phyloP scores from a whole-genome alignment of 345 rosid species.

The Cochlearia excelsa region DNA sequence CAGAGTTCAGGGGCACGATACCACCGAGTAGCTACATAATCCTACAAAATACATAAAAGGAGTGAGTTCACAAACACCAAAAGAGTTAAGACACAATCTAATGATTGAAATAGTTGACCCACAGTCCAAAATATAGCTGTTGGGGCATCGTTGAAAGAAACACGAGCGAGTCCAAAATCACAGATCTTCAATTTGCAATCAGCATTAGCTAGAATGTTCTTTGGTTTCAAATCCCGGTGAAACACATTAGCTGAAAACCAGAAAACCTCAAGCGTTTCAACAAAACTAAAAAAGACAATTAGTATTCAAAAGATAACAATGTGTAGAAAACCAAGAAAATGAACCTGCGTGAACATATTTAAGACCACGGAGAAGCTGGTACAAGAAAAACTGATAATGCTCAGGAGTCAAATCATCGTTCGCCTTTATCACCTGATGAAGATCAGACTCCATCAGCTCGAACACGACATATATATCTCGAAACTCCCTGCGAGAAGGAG shows the following conservation, averaged over 20 bases:
- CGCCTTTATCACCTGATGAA: constrained; percentile 94
- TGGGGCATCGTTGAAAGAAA: constrained; percentile 90
- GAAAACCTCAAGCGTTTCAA: constrained; percentile 9
- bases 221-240: constrained; percentile 94
- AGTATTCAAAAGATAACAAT: constrained; percentile 13
- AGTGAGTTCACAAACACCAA: not conserved
- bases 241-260: constrained; percentile 80
- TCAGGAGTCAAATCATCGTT: constrained; percentile 97
- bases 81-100: not conserved
- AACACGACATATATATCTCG: constrained; percentile 76
- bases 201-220: constrained; percentile 96
- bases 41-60: not conserved
- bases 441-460: constrained; percentile 88
- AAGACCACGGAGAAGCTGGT: constrained; percentile 96
- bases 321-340: constrained; percentile 3
- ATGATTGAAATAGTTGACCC: constrained; percentile 34
- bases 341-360: constrained; percentile 89
- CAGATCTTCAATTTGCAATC: constrained; percentile 96
- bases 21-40: constrained; percentile 41
- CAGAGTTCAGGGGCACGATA: constrained; percentile 76
- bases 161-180: constrained; percentile 98
- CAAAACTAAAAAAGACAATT: not conserved
- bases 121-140: constrained; percentile 97
- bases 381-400: constrained; percentile 92
- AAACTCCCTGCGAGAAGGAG: constrained; percentile 95